These are phyloP conservation scores for Aspergillus aculeatus DNA, from an alignment of 2,329 filamentous ascomycete genomes.

Conservation along the genomic window DNA sequence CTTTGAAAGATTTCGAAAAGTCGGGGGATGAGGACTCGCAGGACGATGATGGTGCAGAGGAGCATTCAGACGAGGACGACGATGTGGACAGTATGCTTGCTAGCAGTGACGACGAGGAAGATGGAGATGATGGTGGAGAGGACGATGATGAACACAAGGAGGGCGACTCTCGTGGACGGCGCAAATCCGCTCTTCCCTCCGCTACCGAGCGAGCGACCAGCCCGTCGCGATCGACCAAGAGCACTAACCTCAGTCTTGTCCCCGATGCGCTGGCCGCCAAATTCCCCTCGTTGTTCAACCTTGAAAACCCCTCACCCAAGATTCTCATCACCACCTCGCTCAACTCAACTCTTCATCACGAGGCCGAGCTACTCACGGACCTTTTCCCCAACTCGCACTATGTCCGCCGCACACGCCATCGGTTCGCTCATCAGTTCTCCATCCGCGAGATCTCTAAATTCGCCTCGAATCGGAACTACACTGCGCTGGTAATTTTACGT, in stretches of 20 bases:
- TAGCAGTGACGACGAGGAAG: slow-evolving; percentile 46
- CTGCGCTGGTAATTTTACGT: slow-evolving; percentile 77
- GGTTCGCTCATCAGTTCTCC: slow-evolving; percentile 85
- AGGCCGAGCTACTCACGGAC: slow-evolving; percentile 73
- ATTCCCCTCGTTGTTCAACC: slow-evolving; percentile 60
- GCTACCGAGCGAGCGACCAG: slow-evolving; percentile 54
- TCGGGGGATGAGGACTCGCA: slow-evolving; percentile 30
- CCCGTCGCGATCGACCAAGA: slow-evolving; percentile 55
- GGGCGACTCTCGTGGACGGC: slow-evolving; percentile 36
- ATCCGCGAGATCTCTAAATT: slow-evolving; percentile 87
- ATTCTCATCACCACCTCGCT: slow-evolving; percentile 88
- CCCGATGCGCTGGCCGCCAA: slow-evolving; percentile 61
- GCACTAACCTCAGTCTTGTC: slow-evolving; percentile 59
- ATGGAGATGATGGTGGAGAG: slow-evolving; percentile 55
- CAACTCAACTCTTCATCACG: slow-evolving; percentile 81
- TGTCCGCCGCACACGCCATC: slow-evolving; percentile 79
- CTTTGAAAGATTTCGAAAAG: slow-evolving; percentile 34
- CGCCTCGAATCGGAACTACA: slow-evolving; percentile 78
- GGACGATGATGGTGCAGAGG: slow-evolving; percentile 65
- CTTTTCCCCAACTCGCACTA: slow-evolving; percentile 81
- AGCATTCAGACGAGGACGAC: slow-evolving; percentile 58
- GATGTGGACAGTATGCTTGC: slow-evolving; percentile 34
- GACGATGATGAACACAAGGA: slow-evolving; percentile 52
- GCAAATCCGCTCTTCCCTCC: slow-evolving; percentile 37
- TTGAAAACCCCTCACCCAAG: slow-evolving; percentile 64